Conservation (phyloP, 1,139 yeast genomes). For the Yamadazyma sp. region DNA sequence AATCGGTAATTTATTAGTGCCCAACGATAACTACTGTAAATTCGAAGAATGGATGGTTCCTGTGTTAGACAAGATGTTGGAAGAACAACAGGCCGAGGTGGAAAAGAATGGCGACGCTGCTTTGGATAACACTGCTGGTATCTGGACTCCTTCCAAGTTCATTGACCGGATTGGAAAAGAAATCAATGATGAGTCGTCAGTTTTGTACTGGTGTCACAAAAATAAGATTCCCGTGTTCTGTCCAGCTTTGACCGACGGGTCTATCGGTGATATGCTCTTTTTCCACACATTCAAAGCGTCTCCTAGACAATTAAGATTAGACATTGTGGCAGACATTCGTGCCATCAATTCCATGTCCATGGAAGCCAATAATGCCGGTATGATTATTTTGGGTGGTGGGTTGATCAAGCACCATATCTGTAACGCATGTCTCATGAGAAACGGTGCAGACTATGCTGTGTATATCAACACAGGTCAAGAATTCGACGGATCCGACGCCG, state of each 20-base stretch:
- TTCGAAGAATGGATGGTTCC: conserved; percentile 99
- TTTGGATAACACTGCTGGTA: conserved; percentile 40
- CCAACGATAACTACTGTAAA: conserved; percentile 94
- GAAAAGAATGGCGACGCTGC: conserved; percentile 61
- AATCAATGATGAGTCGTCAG: conserved; percentile 91
- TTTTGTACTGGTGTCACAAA: conserved; percentile 96
- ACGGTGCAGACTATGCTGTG: conserved; percentile 98
- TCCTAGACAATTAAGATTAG: conserved; percentile 84
- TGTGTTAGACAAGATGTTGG: conserved; percentile 77
- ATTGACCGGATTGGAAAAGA: conserved; percentile 94
- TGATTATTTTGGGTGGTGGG: conserved; percentile 96
- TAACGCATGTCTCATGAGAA: conserved; percentile 97
- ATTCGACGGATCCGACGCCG: conserved; percentile 98
- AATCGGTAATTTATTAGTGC: conserved; percentile 93
- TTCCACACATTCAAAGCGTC: conserved; percentile 96
- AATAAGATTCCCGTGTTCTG: conserved; percentile 94
- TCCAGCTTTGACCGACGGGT: conserved; percentile 97
- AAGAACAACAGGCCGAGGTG: conserved; percentile 79
- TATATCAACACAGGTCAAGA: conserved; percentile 98
- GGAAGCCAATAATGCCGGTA: conserved; percentile 95
- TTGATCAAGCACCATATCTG: conserved; percentile 94
- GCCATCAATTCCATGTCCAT: conserved; percentile 87
- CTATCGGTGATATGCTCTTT: conserved; percentile 97
- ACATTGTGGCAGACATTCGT: conserved; percentile 91
- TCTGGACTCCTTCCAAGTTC: conserved; percentile 93